phyloP scores from a whole-genome alignment of 2,329 filamentous ascomycete genomes.

The Aureobasidium vineae region DNA sequence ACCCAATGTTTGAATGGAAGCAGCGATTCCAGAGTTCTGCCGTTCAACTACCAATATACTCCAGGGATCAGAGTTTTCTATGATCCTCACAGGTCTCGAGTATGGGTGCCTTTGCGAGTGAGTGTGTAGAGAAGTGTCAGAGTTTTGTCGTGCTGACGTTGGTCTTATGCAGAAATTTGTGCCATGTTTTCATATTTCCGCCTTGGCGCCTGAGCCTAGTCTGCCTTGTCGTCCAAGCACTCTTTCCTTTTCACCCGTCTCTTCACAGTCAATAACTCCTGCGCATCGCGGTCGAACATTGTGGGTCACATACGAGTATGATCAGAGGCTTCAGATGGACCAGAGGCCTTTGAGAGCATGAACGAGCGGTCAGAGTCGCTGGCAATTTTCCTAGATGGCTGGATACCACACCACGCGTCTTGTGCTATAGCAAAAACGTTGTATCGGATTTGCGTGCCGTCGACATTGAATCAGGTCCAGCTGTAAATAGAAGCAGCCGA shows the following conservation, averaged over 20 bases:
- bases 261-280: background rate
- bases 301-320: background rate
- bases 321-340: background rate
- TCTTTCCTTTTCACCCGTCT: background rate
- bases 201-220: background rate
- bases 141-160: background rate
- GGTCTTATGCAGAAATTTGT: background rate
- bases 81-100: too few relatives aligned
- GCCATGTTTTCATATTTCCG: background rate
- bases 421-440: background rate
- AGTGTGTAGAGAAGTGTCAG: background rate
- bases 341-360: background rate
- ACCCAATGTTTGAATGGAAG: too few relatives aligned
- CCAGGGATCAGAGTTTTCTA: too few relatives aligned
- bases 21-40: too few relatives aligned
- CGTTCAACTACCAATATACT: too few relatives aligned
- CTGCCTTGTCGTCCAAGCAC: background rate
- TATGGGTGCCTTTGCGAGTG: background rate
- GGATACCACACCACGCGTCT: background rate
- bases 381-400: background rate
- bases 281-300: background rate
- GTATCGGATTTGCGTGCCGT: background rate
- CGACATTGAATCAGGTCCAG: background rate
- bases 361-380: background rate
- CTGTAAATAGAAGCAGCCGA: background rate